These are phyloP conservation scores for Neospora caninum DNA, from an alignment of 169 alveolate species.

Conservation along the genomic window DNA sequence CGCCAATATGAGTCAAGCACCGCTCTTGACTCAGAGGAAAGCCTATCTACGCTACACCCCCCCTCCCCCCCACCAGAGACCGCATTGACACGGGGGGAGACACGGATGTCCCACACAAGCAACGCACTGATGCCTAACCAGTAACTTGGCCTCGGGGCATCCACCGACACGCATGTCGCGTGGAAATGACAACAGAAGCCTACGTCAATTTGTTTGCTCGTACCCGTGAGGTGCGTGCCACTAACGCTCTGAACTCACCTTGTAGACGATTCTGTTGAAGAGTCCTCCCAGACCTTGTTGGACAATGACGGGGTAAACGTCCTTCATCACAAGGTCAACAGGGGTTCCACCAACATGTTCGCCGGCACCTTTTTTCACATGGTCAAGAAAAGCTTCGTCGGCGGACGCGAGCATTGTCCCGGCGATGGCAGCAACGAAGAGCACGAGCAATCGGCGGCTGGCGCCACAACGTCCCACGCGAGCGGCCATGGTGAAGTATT, in stretches of 20 bases:
- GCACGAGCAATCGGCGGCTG: not conserved
- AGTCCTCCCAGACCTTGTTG: not conserved
- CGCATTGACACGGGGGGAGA: too few relatives aligned
- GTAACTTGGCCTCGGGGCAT: too few relatives aligned
- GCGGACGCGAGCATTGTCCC: not conserved
- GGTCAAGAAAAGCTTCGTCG: not conserved
- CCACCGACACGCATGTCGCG: too few relatives aligned
- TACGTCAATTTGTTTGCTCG: too few relatives aligned
- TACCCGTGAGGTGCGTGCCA: too few relatives aligned
- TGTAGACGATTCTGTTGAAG: not conserved
- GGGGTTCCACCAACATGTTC: slow-evolving; percentile 14
- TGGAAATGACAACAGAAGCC: too few relatives aligned
- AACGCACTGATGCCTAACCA: too few relatives aligned
- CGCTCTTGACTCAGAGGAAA: too few relatives aligned
- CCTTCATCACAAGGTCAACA: not conserved
- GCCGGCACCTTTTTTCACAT: not conserved
- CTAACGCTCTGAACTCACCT: not conserved
- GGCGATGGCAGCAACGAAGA: not conserved
- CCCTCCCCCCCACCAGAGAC: too few relatives aligned
- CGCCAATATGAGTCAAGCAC: too few relatives aligned
- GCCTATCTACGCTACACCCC: too few relatives aligned
- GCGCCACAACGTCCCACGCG: not conserved
- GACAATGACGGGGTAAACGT: slow-evolving; percentile 10
- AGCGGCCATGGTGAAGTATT: not conserved
- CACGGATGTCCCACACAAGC: too few relatives aligned